phyloP scores from a whole-genome alignment of 345 rosid genomes.

The Geranium rotundifolium region DNA sequence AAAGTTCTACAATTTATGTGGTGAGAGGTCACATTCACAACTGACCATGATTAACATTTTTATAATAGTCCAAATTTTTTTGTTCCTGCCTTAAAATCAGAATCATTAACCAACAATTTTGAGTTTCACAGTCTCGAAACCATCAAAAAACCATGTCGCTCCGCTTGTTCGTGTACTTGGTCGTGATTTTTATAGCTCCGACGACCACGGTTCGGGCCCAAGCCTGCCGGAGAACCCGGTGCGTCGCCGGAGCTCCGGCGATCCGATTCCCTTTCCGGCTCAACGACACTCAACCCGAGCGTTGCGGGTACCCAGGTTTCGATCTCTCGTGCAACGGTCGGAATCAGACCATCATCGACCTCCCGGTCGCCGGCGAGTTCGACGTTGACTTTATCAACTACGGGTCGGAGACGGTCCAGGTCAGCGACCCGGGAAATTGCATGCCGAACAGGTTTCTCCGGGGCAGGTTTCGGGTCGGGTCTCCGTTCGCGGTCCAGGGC shows the following conservation, averaged over 20 bases:
- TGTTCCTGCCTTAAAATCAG: too few species aligned
- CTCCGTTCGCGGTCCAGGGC: not conserved
- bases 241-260: not conserved
- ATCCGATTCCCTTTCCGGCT: slow-evolving; percentile 6
- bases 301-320: not conserved
- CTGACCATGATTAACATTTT: too few species aligned
- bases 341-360: not conserved
- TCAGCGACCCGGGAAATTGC: slow-evolving; percentile 6
- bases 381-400: not conserved
- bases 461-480: too few species aligned
- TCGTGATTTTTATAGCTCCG: too few species aligned
- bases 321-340: slow-evolving; percentile 1
- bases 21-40: too few species aligned
- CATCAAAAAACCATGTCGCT: too few species aligned
- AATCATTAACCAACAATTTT: too few species aligned
- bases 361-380: slow-evolving; percentile 7
- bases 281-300: not conserved
- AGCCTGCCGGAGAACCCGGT: not conserved
- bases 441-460: not conserved
- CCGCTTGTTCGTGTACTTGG: too few species aligned
- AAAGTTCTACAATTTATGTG: too few species aligned
- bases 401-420: not conserved
- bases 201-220: not conserved
- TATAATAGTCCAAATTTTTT: too few species aligned
- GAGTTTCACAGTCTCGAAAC: too few species aligned